Evolutionary conservation across 1,284 basidiomycete genomes (phyloP).

Genomic region (Microbotryum saponariae): DNA sequence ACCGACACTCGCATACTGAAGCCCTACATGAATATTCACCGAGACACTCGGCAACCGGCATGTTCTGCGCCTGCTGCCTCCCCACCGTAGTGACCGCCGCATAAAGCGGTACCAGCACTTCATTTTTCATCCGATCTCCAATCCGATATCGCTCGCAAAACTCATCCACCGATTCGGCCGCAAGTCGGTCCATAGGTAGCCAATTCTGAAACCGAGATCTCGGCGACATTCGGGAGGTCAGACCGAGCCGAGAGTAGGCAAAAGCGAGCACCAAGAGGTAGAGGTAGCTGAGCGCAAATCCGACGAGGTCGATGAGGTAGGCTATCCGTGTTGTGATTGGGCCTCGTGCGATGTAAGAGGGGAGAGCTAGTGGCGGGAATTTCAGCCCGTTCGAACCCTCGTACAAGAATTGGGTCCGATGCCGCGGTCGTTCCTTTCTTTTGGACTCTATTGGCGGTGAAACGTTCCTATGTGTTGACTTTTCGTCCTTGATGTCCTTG

Average conservation of each 20-base stretch:
- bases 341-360: constrained; percentile 1
- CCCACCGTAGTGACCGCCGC: constrained; percentile 63
- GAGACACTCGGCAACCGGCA: constrained; percentile 57
- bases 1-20: not conserved
- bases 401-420: constrained; percentile 23
- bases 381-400: constrained; percentile 17
- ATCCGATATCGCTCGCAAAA: constrained; percentile 19
- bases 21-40: constrained; percentile 43
- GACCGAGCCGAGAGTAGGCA: constrained; percentile 37
- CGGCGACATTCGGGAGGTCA: not conserved
- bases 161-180: constrained; percentile 7
- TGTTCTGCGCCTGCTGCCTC: constrained; percentile 47
- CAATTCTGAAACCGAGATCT: too few species aligned
- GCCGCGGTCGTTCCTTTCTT: constrained; percentile 8
- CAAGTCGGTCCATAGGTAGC: not conserved
- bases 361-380: constrained; percentile 22
- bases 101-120: constrained; percentile 57
- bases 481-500: constrained; percentile 45
- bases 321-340: constrained; percentile 15
- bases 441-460: constrained; percentile 44
- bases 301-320: constrained; percentile 43
- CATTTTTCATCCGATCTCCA: constrained; percentile 53
- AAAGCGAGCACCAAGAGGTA: constrained; percentile 51
- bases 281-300: constrained; percentile 50
- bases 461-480: constrained; percentile 54